phyloP scores from a whole-genome alignment of 495 filamentous ascomycete species.

The Penicillium argentinense region DNA sequence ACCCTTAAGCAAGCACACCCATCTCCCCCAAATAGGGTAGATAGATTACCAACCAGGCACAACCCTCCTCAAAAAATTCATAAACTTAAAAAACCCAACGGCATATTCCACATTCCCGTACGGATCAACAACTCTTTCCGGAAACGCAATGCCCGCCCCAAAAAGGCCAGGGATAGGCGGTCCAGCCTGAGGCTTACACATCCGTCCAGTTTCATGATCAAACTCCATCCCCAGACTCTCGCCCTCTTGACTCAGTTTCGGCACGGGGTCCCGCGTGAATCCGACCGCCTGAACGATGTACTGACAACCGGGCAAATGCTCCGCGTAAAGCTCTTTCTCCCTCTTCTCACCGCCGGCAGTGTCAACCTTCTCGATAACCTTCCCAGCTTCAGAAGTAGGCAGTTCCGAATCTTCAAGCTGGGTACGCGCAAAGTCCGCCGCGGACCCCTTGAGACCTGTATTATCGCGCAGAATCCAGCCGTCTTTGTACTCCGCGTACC shows the following conservation, averaged over 20 bases:
- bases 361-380: constrained; percentile 50
- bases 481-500: constrained; percentile 60
- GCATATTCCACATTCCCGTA: constrained; percentile 60
- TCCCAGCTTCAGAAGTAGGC: constrained; percentile 45
- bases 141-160: constrained; percentile 62
- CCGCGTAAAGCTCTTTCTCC: constrained; percentile 39
- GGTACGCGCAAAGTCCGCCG: constrained; percentile 56
- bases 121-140: constrained; percentile 59
- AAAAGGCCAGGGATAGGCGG: constrained; percentile 48
- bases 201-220: constrained; percentile 51
- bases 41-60: constrained; percentile 39
- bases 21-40: background rate
- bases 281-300: constrained; percentile 57
- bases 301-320: constrained; percentile 48
- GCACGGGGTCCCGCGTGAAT: constrained; percentile 49
- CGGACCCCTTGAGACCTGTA: constrained; percentile 61
- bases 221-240: constrained; percentile 39
- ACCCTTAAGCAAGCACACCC: too few species aligned
- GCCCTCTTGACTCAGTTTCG: constrained; percentile 36
- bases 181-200: constrained; percentile 22
- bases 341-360: constrained; percentile 38
- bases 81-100: constrained; percentile 64
- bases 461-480: constrained; percentile 65
- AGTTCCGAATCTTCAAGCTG: constrained; percentile 54
- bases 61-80: constrained; percentile 58